phyloP scores from a whole-genome alignment of 306 rosid species.

The Quercus berberidifolia region DNA sequence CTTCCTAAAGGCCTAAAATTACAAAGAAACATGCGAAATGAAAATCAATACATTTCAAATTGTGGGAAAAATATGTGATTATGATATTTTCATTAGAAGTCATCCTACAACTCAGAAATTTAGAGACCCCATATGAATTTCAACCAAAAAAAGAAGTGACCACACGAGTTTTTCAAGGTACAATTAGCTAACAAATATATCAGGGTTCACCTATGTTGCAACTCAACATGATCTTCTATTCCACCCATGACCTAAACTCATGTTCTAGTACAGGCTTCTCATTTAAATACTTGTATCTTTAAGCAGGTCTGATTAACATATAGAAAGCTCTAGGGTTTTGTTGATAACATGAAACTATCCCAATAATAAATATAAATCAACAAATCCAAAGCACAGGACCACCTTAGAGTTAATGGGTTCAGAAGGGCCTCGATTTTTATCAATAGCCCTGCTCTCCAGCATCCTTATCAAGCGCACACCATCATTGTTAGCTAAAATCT shows the following conservation, averaged over 20 bases:
- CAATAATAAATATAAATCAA: neutral
- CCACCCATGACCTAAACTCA: neutral
- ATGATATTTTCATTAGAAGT: neutral
- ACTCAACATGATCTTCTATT: neutral
- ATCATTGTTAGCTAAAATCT: constrained; percentile 40
- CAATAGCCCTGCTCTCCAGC: constrained; percentile 37
- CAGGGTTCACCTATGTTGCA: neutral
- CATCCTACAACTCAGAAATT: neutral
- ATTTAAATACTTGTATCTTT: neutral
- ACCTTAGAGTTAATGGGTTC: constrained; percentile 39
- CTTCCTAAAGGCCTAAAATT: neutral
- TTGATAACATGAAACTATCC: neutral
- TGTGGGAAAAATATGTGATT: neutral
- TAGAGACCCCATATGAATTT: neutral
- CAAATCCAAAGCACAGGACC: neutral
- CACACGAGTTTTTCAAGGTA: neutral
- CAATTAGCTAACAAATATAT: neutral
- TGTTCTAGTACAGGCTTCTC: neutral
- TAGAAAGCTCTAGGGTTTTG: neutral
- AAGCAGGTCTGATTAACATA: neutral
- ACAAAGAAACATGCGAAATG: neutral
- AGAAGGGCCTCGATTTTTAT: constrained; percentile 38
- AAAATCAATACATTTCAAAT: neutral
- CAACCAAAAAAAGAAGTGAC: too few relatives aligned
- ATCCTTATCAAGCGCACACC: constrained; percentile 38